Conservation (phyloP, 306 rosid species). For the Neltuma alba region DNA sequence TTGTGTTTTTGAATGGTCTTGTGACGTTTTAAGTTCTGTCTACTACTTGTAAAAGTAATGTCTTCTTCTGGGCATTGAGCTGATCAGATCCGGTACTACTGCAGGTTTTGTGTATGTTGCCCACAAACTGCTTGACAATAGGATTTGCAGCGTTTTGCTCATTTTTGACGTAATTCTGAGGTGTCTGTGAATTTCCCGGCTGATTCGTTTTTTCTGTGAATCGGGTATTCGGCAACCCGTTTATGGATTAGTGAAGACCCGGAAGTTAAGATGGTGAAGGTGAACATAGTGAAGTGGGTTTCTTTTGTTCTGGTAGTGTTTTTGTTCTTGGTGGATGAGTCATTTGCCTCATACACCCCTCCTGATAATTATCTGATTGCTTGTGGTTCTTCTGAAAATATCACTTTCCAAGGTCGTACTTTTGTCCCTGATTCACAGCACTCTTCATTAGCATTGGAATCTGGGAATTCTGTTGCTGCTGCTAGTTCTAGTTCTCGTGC, state of each 20-base stretch:
- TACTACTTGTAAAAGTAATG: conserved; percentile 21
- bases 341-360: conserved; percentile 63
- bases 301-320: conserved; percentile 45
- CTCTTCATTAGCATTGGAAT: conserved; percentile 52
- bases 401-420: conserved; percentile 70
- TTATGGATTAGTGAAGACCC: conserved; percentile 34
- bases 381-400: conserved; percentile 73
- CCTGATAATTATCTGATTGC: conserved; percentile 76
- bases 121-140: conserved; percentile 28
- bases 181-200: neutral
- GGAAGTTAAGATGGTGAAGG: conserved; percentile 44
- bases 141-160: conserved; percentile 37
- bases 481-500: conserved; percentile 57
- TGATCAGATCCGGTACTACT: conserved; percentile 35
- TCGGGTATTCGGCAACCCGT: conserved; percentile 18
- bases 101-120: conserved; percentile 34
- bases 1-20: conserved; percentile 27
- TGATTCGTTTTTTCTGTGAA: conserved; percentile 27
- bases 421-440: conserved; percentile 81
- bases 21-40: conserved; percentile 35
- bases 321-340: conserved; percentile 42
- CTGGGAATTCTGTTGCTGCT: conserved; percentile 59
- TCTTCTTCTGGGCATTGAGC: conserved; percentile 38
- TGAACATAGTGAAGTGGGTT: conserved; percentile 50
- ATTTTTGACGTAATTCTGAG: neutral